Base-by-base conservation (phyloP, 2,329 filamentous ascomycete species). In the Arachnomyces sp. region DNA sequence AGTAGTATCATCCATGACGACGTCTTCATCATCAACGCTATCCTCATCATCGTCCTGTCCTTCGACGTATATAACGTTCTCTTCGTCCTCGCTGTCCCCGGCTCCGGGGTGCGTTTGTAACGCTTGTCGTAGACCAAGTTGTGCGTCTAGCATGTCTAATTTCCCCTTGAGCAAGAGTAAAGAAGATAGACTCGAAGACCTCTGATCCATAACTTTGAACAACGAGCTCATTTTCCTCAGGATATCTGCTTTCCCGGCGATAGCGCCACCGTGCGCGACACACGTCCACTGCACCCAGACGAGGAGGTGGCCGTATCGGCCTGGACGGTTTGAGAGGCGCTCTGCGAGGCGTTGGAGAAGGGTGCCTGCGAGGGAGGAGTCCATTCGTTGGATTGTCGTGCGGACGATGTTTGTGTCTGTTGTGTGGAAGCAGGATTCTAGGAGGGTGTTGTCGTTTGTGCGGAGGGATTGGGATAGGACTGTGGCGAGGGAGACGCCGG, bases 241-340 rank as follows among this genome's bases (percentile, higher is more conserved):
- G 29, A 94, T 73, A 48, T 89, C 82, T n/a, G 84, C 79, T 60
- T 94, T 86, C 25, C 82, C 82, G 8, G 89, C 86, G 37, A 98
- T 72, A 39, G 89, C 89, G 49, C 90, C 92, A 49, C 92, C 92
- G 58, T 98, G 92, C 2, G 85, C 82, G 28, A 95, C 79, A 40
- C 95, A 76, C 1, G 87, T 90, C 86, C 88, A 94, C 64, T 95
- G 89, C 32, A 96, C 84, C 89, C 92, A 98, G 12, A 84, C 78
- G 75, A 95, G 89, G 25, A 98, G 76, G 56, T 82, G 85, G 38
- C 89, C 88, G 11, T 92, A 90, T 40, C 92, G 79, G 3, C 90
- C 92, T 1, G 92, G 92, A 33, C 87, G 79, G 49, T 83, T 78
- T 64, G 94, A 82, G 59, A 98, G 77, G 43, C 89, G 77, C 51